Percentiles rank a stretch among this genome's conserved stretches.
Conservation (phyloP, 495 filamentous ascomycete genomes). For the Stereocaulon alpinum region DNA sequence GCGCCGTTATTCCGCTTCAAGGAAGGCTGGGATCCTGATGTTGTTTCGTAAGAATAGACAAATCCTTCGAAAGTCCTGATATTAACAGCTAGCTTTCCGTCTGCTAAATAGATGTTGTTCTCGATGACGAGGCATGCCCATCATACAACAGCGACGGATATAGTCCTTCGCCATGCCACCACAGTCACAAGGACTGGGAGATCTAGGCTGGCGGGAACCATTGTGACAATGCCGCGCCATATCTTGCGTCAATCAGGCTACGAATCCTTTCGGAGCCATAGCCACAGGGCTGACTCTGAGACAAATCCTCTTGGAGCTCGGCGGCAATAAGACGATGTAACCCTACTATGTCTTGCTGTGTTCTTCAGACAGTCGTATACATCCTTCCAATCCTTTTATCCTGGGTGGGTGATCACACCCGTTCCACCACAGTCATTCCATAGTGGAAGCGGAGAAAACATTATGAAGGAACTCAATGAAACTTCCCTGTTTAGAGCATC, state of each 20-base stretch:
- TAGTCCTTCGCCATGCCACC: too few species aligned
- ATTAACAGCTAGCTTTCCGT: slow-evolving; percentile 1
- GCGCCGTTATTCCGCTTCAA: neutral
- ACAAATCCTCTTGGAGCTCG: neutral
- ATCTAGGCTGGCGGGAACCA: neutral
- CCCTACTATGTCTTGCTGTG: too few species aligned
- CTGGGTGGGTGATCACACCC: too few species aligned
- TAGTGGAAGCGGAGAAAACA: too few species aligned
- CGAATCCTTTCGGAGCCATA: neutral
- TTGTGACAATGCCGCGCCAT: neutral
- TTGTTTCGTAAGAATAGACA: neutral
- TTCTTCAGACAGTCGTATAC: too few species aligned
- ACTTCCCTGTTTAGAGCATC: too few species aligned
- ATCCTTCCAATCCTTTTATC: too few species aligned
- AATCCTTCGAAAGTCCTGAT: neutral
- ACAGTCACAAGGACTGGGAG: neutral
- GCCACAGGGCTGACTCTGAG: neutral
- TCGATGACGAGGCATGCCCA: too few species aligned
- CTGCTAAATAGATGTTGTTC: neutral
- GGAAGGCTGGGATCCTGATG: neutral
- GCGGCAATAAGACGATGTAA: too few species aligned
- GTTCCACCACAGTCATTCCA: too few species aligned
- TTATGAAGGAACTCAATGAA: too few species aligned
- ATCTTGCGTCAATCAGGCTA: neutral
- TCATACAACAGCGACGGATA: too few species aligned